Base-by-base conservation (phyloP, 768 basidiomycete species). In the Gymnopilus dilepis region DNA sequence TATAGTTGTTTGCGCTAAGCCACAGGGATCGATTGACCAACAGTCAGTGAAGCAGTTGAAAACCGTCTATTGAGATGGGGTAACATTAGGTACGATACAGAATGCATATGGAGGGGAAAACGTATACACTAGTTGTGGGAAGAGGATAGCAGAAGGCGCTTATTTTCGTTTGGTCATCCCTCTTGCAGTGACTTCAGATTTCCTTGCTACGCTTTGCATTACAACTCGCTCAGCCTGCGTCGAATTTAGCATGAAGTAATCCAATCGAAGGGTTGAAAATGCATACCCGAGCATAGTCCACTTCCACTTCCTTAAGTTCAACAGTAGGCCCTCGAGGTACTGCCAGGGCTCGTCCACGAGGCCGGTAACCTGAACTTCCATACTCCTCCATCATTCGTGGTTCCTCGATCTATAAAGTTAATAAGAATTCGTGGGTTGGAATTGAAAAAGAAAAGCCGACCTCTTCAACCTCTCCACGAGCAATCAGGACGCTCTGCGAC, bases 161-260 rank as follows among this genome's bases (percentile, higher is more conserved):
- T 22, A 54, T 40, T 22, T 38, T 8, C 52, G 52, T 26, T 24
- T 31, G 12, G 15, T 48, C 62, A 63, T 63, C 22, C 62, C 60
- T 9, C 38, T 47, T 6, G 61, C 7, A 13, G 56, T 58, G 24
- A 62, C 61, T 37, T 58, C 52, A 21, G 61, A 62, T 30, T 41
- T 53, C 19, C 63, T 51, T 54, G 60, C 51, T n/a, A 60, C 63
- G 34, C 58, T 64, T 30, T 59, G 55, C 58, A 59, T 51, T 11
- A 56, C 55, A 42, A 60, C 37, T 11, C 63, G 38, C 28, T 56
- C 30, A 11, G 63, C 53, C 58, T 59, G 48, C 17, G 6, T 30
- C 37, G n/a, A 26, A 51, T 17, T 19, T 3, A 61, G 42, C 6
- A 22, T 34, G 15, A 6, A 5, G 6, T 7, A 13, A 17, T 30